Evolutionary conservation across 495 filamentous ascomycete genomes (phyloP).

Genomic region (Penicillium daleae): DNA sequence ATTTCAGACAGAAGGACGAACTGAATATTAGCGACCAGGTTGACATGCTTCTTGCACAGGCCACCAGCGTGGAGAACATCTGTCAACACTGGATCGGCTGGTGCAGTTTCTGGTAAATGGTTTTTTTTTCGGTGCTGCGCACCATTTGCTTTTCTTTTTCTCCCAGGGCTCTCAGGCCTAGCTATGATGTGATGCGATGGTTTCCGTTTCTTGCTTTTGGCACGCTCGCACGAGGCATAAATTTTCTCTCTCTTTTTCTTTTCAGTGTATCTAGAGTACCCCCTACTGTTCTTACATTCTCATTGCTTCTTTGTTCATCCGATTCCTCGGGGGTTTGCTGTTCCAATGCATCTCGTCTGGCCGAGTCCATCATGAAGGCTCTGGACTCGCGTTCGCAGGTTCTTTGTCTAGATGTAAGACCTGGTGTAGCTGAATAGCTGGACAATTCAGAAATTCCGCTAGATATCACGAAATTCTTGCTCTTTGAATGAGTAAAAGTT

Average conservation of each 20-base stretch:
- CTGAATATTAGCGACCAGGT: conserved; percentile 87
- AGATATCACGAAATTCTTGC: neutral
- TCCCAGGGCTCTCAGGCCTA: conserved; percentile 20
- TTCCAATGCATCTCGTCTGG: neutral
- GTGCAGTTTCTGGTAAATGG: conserved; percentile 84
- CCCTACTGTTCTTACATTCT: conserved; percentile 15
- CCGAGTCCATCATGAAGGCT: neutral
- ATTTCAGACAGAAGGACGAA: conserved; percentile 71
- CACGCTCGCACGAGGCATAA: neutral
- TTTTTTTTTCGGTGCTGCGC: conserved; percentile 9
- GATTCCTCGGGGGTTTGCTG: neutral
- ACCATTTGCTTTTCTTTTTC: neutral
- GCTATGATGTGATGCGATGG: conserved; percentile 28
- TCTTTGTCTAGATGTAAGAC: neutral
- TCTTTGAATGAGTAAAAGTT: neutral
- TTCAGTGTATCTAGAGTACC: conserved; percentile 34
- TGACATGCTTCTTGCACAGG: conserved; percentile 89
- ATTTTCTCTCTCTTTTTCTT: conserved; percentile 11
- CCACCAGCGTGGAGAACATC: conserved; percentile 94
- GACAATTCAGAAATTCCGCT: neutral
- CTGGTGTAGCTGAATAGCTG: neutral
- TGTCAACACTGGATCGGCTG: conserved; percentile 99
- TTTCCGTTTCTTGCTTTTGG: conserved; percentile 12
- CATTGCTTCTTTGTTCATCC: neutral
- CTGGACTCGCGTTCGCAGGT: neutral